Conservation (phyloP, 2,329 filamentous ascomycete species). For the Leptographium flavum region DNA sequence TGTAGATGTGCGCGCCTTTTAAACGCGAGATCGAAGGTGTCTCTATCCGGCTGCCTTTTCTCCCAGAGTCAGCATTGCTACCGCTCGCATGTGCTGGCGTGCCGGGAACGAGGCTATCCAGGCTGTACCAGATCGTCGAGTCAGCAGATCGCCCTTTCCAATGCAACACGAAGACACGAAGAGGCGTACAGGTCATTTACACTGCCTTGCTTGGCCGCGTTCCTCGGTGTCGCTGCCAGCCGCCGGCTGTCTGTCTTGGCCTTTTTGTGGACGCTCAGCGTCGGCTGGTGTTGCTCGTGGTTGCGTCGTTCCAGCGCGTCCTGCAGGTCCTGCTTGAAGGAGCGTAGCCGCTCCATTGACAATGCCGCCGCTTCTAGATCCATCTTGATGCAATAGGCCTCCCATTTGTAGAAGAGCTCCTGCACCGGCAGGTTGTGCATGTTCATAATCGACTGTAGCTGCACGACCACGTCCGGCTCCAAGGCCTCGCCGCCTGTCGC, state of each 20-base stretch:
- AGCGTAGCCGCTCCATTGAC: slow-evolving; percentile 50
- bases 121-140: slow-evolving; percentile 20
- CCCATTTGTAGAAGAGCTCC: slow-evolving; percentile 97
- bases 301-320: slow-evolving; percentile 52
- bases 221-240: slow-evolving; percentile 47
- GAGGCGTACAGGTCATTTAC: slow-evolving; percentile 64
- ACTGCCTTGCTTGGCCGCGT: slow-evolving; percentile 42
- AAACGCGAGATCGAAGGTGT: slow-evolving; percentile 33
- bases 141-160: background rate
- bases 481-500: slow-evolving; percentile 41
- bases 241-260: slow-evolving; percentile 39
- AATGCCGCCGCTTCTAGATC: slow-evolving; percentile 58
- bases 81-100: slow-evolving; percentile 31
- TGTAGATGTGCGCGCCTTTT: slow-evolving; percentile 28
- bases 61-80: slow-evolving; percentile 9
- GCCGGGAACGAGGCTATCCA: slow-evolving; percentile 55
- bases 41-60: slow-evolving; percentile 17
- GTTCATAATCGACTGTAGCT: slow-evolving; percentile 74
- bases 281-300: slow-evolving; percentile 36
- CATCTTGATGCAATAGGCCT: slow-evolving; percentile 94
- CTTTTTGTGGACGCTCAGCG: slow-evolving; percentile 31
- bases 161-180: background rate
- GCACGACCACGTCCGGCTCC: slow-evolving; percentile 61
- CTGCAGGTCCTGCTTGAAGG: slow-evolving; percentile 77
- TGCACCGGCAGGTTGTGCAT: slow-evolving; percentile 69